These are phyloP conservation scores for Antitrichia curtipendula DNA, from an alignment of 225 moss, liverwort and hornwort genomes.

Conservation along the genomic window DNA sequence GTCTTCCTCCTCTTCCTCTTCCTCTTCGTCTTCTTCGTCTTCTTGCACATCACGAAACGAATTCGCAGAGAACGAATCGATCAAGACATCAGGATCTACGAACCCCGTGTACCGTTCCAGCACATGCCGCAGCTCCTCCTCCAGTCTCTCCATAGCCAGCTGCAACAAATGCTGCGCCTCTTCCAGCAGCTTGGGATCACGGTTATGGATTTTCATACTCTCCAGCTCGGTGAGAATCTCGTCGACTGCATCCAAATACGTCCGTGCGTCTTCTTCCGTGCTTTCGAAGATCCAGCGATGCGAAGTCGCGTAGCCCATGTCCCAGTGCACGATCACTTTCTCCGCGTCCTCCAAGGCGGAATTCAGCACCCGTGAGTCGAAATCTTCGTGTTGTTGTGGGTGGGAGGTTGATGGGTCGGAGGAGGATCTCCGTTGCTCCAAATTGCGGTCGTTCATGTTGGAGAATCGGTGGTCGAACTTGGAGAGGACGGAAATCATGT, in stretches of 20 bases:
- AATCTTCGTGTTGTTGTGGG: neutral
- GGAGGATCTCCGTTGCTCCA: slow-evolving; percentile 31
- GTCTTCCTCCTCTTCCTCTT: neutral
- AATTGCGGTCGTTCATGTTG: slow-evolving; percentile 74
- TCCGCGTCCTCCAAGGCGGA: slow-evolving; percentile 49
- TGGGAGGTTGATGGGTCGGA: slow-evolving; percentile 27
- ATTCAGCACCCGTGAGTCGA: slow-evolving; percentile 9
- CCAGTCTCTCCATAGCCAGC: slow-evolving; percentile 66
- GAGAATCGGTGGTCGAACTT: slow-evolving; percentile 96
- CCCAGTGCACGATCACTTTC: slow-evolving; percentile 74
- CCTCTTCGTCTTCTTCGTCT: neutral
- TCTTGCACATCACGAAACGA: slow-evolving; percentile 19
- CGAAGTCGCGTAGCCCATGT: slow-evolving; percentile 22
- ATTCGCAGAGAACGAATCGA: slow-evolving; percentile 53
- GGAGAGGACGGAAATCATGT: slow-evolving; percentile 88
- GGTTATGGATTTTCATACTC: slow-evolving; percentile 37
- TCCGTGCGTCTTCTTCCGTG: slow-evolving; percentile 44
- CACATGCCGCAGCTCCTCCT: slow-evolving; percentile 82
- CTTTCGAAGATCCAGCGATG: slow-evolving; percentile 73
- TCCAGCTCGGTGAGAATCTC: slow-evolving; percentile 65
- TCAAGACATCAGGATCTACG: slow-evolving; percentile 71
- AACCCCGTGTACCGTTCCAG: slow-evolving; percentile 59
- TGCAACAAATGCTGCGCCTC: slow-evolving; percentile 68
- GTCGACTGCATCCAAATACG: slow-evolving; percentile 73
- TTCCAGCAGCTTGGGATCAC: slow-evolving; percentile 22